A percentile compares a stretch with the other conserved stretches of the same genome.
Conservation (phyloP, 495 filamentous ascomycete species). For the Talaromyces adpressus region DNA sequence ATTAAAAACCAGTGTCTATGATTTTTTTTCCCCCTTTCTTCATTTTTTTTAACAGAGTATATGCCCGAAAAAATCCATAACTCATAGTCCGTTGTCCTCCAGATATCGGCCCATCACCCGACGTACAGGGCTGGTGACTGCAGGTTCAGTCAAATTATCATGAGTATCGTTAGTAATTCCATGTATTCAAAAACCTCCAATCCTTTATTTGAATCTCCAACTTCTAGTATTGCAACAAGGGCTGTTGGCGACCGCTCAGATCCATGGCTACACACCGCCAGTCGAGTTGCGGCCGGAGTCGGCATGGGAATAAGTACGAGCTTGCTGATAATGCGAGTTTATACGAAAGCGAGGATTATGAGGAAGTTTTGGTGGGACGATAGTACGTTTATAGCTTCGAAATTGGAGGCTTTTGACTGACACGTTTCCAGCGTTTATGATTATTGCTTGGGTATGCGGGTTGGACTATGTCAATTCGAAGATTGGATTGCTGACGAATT, state of each 20-base stretch:
- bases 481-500: neutral
- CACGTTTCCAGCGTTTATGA: constrained; percentile 15
- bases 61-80: neutral
- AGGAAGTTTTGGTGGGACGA: constrained; percentile 23
- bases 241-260: no score
- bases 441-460: constrained; percentile 19
- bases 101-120: neutral
- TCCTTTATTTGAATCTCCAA: no score
- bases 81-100: neutral
- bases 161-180: no score
- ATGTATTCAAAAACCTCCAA: no score
- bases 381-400: constrained; percentile 7
- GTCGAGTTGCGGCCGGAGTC: no score
- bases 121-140: neutral
- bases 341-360: constrained; percentile 16
- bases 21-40: no score
- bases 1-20: no score
- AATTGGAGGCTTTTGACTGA: neutral
- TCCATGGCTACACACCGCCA: no score
- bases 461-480: neutral
- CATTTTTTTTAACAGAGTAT: no score
- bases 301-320: constrained; percentile 8
- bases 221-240: no score
- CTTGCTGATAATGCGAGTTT: constrained; percentile 14
- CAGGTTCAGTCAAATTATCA: neutral